Evolutionary conservation across 176 grass and related monocot species (phyloP), one percentile per base, ranked within the genome.

Genomic region (Ensete ventricosum): DNA sequence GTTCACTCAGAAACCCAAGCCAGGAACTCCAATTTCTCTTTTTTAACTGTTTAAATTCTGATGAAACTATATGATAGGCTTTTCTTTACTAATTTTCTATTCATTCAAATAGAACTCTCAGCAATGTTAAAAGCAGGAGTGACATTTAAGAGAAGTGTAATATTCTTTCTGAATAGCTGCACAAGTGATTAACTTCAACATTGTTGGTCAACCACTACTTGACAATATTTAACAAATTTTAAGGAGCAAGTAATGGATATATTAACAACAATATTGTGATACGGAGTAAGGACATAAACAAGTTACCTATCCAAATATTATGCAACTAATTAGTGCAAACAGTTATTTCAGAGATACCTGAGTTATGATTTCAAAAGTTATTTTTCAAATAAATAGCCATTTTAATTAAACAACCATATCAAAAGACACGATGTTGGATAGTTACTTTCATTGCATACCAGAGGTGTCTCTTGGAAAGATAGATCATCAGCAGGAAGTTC

Each of bases 401-500:
- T 67, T 29, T 6, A 16, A 67, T 12, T 67, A 43, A 11, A 67
- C 26, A 9, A 67, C 24, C 7, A 67, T 10, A 67, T 29, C 10
- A 43, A 0, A 67, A 67, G 34, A 34, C 34, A 43, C 9, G 25
- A 67, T 34, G 14, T 67, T 2, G 12, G 8, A n/a, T 9, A 69
- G 9, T 50, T 69, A 50, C 67, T 23, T 26, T 55, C 17, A 68
- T 80, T 63, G 3, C 54, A 66, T 94, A 98, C 94, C 84, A 84
- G 52, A 78, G 84, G 80, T 25, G 80, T 82, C 82, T 84, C 90
- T 90, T 90, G 81, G 52, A 78, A 71, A 48, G 85, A 85, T 67
- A 88, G 82, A 84, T 82, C 77, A 55, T 84, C 82, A 75, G 84
- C 79, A 72, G 76, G 67, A 85, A 82, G 89, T 75, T 88, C 89